Evolutionary conservation across 805 yeast genomes (phyloP).

Genomic region (Sugiyamaella americana): DNA sequence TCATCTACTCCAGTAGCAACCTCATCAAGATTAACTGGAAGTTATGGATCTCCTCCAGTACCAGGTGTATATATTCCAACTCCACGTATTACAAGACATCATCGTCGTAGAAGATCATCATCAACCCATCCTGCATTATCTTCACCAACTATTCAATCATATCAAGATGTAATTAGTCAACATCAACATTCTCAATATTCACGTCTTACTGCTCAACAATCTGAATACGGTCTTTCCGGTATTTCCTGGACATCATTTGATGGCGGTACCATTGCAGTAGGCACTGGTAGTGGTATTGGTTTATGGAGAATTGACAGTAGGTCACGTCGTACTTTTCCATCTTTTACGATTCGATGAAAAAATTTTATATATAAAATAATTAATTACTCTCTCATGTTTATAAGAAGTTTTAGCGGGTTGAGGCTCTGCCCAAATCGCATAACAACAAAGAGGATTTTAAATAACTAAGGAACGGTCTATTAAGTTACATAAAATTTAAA

Average conservation of each 20-base stretch:
- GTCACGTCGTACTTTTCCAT: conserved; percentile 24
- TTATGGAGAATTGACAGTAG: conserved; percentile 57
- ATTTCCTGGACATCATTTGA: conserved; percentile 49
- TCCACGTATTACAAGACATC: background rate
- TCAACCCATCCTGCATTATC: background rate
- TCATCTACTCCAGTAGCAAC: background rate
- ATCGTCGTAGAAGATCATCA: background rate
- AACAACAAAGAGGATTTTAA: no score
- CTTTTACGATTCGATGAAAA: conserved; percentile 21
- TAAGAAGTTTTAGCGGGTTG: no score
- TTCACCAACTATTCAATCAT: conserved; percentile 12
- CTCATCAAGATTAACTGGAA: background rate
- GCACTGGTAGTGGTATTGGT: conserved; percentile 60
- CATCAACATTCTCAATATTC: conserved; percentile 1
- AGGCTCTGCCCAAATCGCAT: background rate
- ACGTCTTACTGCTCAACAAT: conserved; percentile 11
- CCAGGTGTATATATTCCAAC: background rate
- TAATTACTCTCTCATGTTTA: background rate
- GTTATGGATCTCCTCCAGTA: no score
- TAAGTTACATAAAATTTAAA: no score
- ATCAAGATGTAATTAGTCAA: conserved; percentile 7
- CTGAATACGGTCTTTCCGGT: conserved; percentile 52
- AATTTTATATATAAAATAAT: background rate
- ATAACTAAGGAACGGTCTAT: no score
- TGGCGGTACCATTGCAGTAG: conserved; percentile 52